A percentile compares a stretch with the other conserved stretches of the same genome.
Evolutionary conservation across 1,284 basidiomycete genomes (phyloP).

Genomic region (Apiotrichum porosum): DNA sequence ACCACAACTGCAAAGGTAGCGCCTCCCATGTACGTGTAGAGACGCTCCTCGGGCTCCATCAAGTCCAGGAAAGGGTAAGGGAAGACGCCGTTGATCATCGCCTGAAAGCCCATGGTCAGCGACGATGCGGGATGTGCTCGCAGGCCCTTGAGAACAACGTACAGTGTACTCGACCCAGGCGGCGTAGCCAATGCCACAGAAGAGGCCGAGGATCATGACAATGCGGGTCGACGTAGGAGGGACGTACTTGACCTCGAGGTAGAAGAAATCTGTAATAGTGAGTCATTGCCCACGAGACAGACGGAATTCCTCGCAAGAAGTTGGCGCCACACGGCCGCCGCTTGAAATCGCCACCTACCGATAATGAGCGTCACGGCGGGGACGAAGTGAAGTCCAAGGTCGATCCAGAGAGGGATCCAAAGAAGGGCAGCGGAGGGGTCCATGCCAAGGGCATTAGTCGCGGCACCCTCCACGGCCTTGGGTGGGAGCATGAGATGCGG

Average conservation of each 20-base stretch:
- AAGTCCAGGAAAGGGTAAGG: constrained; percentile 75
- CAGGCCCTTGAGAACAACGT: no score
- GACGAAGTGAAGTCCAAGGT: constrained; percentile 59
- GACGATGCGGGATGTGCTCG: constrained; percentile 56
- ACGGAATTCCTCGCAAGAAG: neutral
- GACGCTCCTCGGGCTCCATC: constrained; percentile 54
- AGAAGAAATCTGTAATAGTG: constrained; percentile 63
- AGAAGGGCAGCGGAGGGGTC: constrained; percentile 33
- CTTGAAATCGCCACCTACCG: constrained; percentile 22
- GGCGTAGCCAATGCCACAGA: constrained; percentile 57
- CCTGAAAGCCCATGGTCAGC: no score
- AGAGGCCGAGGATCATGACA: constrained; percentile 52
- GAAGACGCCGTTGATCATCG: constrained; percentile 61
- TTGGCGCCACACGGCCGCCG: no score
- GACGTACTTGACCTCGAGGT: constrained; percentile 61
- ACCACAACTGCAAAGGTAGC: constrained; percentile 56
- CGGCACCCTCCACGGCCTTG: no score
- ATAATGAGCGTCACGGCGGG: constrained; percentile 60
- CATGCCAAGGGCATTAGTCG: no score
- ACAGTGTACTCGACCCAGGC: constrained; percentile 67
- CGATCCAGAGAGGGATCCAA: constrained; percentile 59
- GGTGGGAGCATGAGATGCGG: constrained; percentile 40
- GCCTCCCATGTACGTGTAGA: constrained; percentile 60
- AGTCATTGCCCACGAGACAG: no score
- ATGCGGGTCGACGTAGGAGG: constrained; percentile 50